A percentile compares a stretch with the other conserved stretches of the same genome.
Conservation (phyloP, 306 rosid species). For the Casuarina glauca region DNA sequence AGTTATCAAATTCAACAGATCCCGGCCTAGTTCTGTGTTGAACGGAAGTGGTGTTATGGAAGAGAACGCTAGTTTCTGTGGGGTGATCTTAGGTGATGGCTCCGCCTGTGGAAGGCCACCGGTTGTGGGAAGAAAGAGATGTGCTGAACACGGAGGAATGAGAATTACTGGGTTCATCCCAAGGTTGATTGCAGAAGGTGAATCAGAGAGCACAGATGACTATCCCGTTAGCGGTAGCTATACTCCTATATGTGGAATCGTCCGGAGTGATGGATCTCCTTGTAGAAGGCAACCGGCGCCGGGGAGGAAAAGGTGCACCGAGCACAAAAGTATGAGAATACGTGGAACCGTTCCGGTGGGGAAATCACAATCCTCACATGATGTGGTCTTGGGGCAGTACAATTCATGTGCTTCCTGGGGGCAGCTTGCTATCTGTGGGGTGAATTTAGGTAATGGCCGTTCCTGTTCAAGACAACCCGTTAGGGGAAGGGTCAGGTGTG, state of each 20-base stretch:
- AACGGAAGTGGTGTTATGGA: conserved; percentile 24
- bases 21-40: conserved; percentile 53
- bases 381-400: conserved; percentile 11
- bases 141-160: conserved; percentile 81
- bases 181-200: conserved; percentile 10
- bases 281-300: conserved; percentile 51
- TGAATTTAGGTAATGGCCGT: conserved; percentile 25
- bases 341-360: conserved; percentile 19
- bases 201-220: conserved; percentile 23
- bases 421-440: conserved; percentile 14
- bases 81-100: too few species aligned
- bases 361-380: too few species aligned
- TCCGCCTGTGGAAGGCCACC: conserved; percentile 63
- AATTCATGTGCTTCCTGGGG: conserved; percentile 6
- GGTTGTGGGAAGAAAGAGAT: conserved; percentile 66
- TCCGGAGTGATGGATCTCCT: conserved; percentile 58
- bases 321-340: conserved; percentile 75
- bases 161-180: conserved; percentile 32
- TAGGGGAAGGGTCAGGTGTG: conserved; percentile 8
- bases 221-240: conserved; percentile 29
- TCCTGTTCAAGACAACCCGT: conserved; percentile 20
- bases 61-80: conserved; percentile 52
- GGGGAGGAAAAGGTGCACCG: conserved; percentile 74
- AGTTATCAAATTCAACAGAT: conserved; percentile 63
- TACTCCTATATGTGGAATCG: conserved; percentile 56